phyloP scores from a whole-genome alignment of 108 stramenopile genomes.

The Nitzschia palea region DNA sequence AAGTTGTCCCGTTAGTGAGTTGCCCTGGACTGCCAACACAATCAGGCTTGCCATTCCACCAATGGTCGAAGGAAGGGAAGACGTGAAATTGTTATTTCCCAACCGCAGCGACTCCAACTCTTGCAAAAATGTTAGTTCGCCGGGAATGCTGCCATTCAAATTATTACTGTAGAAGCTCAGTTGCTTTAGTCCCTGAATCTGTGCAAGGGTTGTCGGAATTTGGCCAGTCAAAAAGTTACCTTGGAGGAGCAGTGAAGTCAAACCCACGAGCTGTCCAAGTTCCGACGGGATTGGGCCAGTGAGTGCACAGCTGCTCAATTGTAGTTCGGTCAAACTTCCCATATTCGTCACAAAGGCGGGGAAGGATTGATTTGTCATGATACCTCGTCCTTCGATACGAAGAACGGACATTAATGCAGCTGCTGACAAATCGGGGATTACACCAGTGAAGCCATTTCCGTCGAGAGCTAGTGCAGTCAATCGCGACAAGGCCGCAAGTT shows the following conservation, averaged over 20 bases:
- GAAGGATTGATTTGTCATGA: slow-evolving; percentile 11
- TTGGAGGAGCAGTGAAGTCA: slow-evolving; percentile 56
- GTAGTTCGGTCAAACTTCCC: slow-evolving; percentile 10
- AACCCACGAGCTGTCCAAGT: slow-evolving; percentile 11
- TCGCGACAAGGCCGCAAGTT: slow-evolving; percentile 23
- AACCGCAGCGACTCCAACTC: slow-evolving; percentile 12
- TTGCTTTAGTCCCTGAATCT: slow-evolving; percentile 25
- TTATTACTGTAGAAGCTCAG: slow-evolving; percentile 33
- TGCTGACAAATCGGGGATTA: slow-evolving; percentile 11
- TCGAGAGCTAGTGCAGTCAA: neutral
- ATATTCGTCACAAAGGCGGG: slow-evolving; percentile 11
- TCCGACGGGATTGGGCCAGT: slow-evolving; percentile 23
- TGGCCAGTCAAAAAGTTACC: slow-evolving; percentile 53
- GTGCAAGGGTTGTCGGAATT: slow-evolving; percentile 48
- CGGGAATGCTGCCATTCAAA: slow-evolving; percentile 22
- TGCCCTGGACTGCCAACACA: slow-evolving; percentile 46
- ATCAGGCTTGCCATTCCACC: slow-evolving; percentile 25
- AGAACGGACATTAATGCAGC: neutral
- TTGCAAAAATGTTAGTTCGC: neutral
- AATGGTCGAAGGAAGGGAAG: slow-evolving; percentile 1
- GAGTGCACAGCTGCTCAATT: slow-evolving; percentile 12
- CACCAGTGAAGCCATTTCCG: slow-evolving; percentile 18
- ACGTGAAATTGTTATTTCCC: slow-evolving; percentile 6
- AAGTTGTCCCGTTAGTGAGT: slow-evolving; percentile 47
- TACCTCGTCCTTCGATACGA: neutral